phyloP scores from a whole-genome alignment of 2,329 filamentous ascomycete species.

The Fusarium verrucosum region DNA sequence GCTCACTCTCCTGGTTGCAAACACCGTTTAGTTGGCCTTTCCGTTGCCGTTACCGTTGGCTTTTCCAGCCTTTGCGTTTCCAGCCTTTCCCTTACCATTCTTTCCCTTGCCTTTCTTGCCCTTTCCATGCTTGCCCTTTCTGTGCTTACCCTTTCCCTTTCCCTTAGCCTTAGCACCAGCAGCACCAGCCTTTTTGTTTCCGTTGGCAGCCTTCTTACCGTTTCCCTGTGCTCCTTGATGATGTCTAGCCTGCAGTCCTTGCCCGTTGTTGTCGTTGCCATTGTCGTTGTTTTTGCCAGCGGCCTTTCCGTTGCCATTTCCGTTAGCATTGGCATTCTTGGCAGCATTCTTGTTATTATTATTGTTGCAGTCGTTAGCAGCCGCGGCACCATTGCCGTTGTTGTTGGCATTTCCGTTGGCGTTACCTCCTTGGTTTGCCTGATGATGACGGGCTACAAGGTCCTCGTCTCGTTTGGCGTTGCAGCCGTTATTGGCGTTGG shows the following conservation, averaged over 20 bases:
- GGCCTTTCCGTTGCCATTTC: background rate
- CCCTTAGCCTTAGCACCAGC: too few species aligned
- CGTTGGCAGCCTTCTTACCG: background rate
- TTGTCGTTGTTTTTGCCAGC: too few species aligned
- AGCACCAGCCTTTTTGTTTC: background rate
- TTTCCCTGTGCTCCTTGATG: constrained; percentile 7
- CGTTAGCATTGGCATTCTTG: background rate
- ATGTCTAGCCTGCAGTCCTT: background rate
- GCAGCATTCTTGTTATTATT: background rate
- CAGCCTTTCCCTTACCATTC: constrained; percentile 2
- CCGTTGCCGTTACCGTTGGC: too few species aligned
- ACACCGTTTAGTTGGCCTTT: too few species aligned
- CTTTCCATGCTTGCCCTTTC: too few species aligned
- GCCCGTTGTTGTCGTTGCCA: background rate
- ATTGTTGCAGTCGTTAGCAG: background rate
- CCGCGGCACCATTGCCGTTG: background rate
- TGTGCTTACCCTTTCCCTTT: too few species aligned
- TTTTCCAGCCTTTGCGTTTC: constrained; percentile 3
- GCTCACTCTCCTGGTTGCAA: constrained; percentile 5
- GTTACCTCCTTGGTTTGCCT: constrained; percentile 5
- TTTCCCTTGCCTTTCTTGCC: constrained; percentile 6
- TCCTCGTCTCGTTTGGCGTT: constrained; percentile 15
- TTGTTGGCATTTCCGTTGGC: background rate
- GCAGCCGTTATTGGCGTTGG: background rate
- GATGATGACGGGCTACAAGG: constrained; percentile 11